A percentile compares a stretch with the other conserved stretches of the same genome.
Conservation (phyloP, 257 asterid genomes). For the Apocynum venetum region DNA sequence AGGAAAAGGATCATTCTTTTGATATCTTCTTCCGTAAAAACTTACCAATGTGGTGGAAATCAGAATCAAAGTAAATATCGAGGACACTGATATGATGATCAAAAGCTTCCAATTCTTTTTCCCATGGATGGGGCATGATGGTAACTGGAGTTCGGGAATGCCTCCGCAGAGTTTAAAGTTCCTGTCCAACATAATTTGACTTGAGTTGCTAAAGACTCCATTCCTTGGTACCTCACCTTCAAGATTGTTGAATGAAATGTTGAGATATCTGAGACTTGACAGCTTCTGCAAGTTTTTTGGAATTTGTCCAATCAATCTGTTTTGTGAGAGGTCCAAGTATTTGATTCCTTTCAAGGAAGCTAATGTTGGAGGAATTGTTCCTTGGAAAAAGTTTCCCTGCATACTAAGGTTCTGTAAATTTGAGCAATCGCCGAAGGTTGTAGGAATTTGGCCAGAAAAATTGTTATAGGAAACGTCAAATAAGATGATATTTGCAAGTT, state of each 20-base stretch:
- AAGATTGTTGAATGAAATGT: background rate
- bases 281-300: background rate
- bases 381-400: background rate
- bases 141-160: background rate
- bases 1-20: no score
- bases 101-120: background rate
- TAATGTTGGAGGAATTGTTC: background rate
- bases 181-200: background rate
- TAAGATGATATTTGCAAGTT: background rate
- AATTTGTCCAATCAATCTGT: background rate
- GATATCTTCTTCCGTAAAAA: background rate
- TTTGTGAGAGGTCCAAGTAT: background rate
- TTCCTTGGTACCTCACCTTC: background rate
- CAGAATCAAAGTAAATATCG: background rate
- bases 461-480: background rate
- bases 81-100: background rate
- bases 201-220: background rate
- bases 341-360: background rate
- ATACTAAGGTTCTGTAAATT: background rate
- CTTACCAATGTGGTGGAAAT: background rate
- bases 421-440: background rate
- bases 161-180: background rate
- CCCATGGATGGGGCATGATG: background rate
- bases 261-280: background rate
- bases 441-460: no score